A percentile compares a stretch with the other conserved stretches of the same genome.
Evolutionary conservation across 352 stramenopile species (phyloP).

Genomic region (Peronospora farinosa): DNA sequence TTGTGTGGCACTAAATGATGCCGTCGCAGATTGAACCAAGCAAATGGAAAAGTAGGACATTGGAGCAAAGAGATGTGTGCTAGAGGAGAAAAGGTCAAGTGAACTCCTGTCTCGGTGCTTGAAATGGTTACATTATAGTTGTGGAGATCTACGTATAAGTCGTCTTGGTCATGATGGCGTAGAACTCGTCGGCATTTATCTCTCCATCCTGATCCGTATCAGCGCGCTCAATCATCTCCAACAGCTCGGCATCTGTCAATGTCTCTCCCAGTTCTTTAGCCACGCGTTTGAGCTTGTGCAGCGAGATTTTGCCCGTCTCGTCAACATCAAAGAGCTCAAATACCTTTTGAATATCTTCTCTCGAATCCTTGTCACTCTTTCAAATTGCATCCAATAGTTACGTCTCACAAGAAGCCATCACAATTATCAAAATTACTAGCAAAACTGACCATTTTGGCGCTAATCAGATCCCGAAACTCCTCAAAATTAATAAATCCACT

Average conservation of each 20-base stretch:
- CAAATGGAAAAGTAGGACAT: conserved; percentile 4
- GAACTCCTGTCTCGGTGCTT: conserved; percentile 9
- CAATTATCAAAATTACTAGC: too few relatives aligned
- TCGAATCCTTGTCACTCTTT: conserved; percentile 90
- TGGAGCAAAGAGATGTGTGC: background rate
- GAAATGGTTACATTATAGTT: conserved; percentile 9
- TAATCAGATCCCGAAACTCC: conserved; percentile 97
- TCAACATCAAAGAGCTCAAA: conserved; percentile 98
- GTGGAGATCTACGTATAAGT: conserved; percentile 61
- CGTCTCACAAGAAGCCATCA: too few relatives aligned
- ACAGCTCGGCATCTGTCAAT: conserved; percentile 98
- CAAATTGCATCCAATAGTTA: too few relatives aligned
- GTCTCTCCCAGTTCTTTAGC: conserved; percentile 98
- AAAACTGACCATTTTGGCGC: conserved; percentile 84
- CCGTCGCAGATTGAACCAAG: conserved; percentile 44
- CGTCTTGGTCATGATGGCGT: conserved; percentile 98
- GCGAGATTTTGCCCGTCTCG: conserved; percentile 94
- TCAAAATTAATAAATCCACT: conserved; percentile 95
- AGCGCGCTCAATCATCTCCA: conserved; percentile 98
- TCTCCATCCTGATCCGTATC: conserved; percentile 93
- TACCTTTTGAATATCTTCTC: conserved; percentile 94
- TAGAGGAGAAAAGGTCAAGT: background rate
- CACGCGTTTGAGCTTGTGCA: conserved; percentile 96
- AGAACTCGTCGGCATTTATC: conserved; percentile 97
- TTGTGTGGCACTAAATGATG: conserved; percentile 84